These are phyloP conservation scores for Garcia nutans DNA, from an alignment of 345 rosid genomes.

Conservation along the genomic window DNA sequence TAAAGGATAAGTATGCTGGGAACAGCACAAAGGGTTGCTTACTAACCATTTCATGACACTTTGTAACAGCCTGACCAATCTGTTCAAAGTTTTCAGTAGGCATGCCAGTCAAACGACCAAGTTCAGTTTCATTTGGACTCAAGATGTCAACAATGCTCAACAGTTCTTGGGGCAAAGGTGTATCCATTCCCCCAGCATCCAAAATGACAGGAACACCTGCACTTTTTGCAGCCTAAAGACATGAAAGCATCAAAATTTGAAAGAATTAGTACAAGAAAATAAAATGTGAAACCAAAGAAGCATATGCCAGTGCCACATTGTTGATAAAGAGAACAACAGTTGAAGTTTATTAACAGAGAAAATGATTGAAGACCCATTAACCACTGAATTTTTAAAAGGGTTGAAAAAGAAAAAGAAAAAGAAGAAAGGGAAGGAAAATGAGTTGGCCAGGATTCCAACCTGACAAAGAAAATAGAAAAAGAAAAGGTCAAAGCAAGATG, in stretches of 20 bases:
- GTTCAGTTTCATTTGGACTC: conserved; percentile 93
- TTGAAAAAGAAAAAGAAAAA: not conserved
- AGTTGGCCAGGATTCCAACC: too few species aligned
- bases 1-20: not conserved
- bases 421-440: not conserved
- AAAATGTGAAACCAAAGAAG: not conserved
- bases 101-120: conserved; percentile 71
- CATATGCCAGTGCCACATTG: not conserved
- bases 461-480: too few species aligned
- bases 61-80: conserved; percentile 56
- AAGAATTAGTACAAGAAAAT: not conserved
- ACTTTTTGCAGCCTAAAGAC: conserved; percentile 69
- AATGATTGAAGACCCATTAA: not conserved
- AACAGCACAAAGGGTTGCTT: not conserved
- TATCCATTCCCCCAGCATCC: conserved; percentile 97
- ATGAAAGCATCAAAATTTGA: conserved; percentile 15
- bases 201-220: conserved; percentile 82
- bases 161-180: conserved; percentile 70
- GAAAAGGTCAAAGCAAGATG: too few species aligned
- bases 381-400: not conserved
- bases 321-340: conserved; percentile 2
- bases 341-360: not conserved
- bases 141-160: conserved; percentile 64
- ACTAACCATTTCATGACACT: conserved; percentile 72
- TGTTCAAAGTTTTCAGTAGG: conserved; percentile 75